A percentile compares a stretch with the other conserved stretches of the same genome.
Conservation (phyloP, 2,329 filamentous ascomycete genomes). For the Aspergillus hortae region DNA sequence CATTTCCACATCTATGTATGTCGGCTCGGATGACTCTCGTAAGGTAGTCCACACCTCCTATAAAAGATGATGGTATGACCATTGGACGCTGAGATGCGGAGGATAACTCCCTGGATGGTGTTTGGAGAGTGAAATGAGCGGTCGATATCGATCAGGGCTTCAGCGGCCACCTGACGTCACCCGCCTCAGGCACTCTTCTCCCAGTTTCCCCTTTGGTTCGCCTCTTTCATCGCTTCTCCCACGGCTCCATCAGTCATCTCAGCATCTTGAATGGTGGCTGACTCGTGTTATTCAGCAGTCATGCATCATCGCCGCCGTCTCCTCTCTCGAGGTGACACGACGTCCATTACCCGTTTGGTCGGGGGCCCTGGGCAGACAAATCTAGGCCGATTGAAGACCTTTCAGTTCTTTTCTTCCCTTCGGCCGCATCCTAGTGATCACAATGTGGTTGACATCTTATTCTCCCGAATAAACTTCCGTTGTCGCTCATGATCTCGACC, state of each 20-base stretch:
- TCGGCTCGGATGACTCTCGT: neutral
- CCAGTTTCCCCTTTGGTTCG: neutral
- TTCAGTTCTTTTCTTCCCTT: too few relatives aligned
- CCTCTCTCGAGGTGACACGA: too few relatives aligned
- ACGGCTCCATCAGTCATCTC: neutral
- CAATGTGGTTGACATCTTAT: too few relatives aligned
- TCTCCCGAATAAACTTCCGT: too few relatives aligned
- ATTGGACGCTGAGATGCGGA: neutral
- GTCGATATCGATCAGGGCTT: neutral
- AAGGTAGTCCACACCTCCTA: neutral
- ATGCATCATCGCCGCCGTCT: too few relatives aligned
- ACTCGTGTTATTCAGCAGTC: too few relatives aligned
- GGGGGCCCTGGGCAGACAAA: too few relatives aligned
- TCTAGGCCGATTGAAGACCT: too few relatives aligned
- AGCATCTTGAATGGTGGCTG: too few relatives aligned
- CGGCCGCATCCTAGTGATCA: too few relatives aligned
- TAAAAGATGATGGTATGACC: neutral
- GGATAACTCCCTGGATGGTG: neutral
- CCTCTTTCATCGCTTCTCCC: neutral
- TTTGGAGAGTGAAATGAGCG: neutral
- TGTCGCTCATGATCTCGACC: too few relatives aligned
- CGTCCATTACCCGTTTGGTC: too few relatives aligned
- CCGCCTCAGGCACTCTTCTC: neutral
- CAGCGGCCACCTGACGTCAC: conserved; percentile 3
- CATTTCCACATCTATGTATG: neutral